Base-by-base conservation (phyloP, 176 grass and related monocot genomes). In the Oryza officinalis region DNA sequence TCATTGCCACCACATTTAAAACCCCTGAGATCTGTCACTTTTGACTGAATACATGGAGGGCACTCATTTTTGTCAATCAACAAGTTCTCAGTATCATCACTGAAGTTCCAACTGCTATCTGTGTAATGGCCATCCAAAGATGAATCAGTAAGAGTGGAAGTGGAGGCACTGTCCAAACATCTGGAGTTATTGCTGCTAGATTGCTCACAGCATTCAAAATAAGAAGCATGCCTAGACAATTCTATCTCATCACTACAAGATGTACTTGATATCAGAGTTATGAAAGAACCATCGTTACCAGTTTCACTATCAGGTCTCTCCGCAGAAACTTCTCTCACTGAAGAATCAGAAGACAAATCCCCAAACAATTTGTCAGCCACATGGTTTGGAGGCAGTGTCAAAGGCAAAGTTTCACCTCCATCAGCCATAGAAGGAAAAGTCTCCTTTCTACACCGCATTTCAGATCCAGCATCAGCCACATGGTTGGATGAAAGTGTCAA, bases 241-340 rank as follows among this genome's bases (percentile, higher is more conserved):
- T 74, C 81, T 17, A 63, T 89, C 61, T 80, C 81, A 63, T 85
- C 73, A 26, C 40, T 67, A 79, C 52, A 78, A 72, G 72, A 87
- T 73, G 71, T 60, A 40, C 44, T 47, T 0, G 33, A 78, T 12
- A 47, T 52, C n/a, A 71, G 73, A 40, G 35, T 49, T 40, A 18
- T 65, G 45, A 68, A 38, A 76, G 60, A 87, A 43, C 52, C 74
- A 40, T 43, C 37, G 33, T 35, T 64, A 65, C 26, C 81, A 77
- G 63, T 80, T 88, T 72, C 23, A 22, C 86, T 79, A 65, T 79
- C 67, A 84, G 35, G 65, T 71, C 69, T 79, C 14, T 76, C 78
- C 3, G 18, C 14, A 69, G 69, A 40, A 52, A 10, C 27, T 38
- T 85, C 77, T 69, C 22, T 80, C 49, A 18, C 41, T 41, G 59